phyloP scores from a whole-genome alignment of 2,329 filamentous ascomycete species.

The Xylariaceae sp. region DNA sequence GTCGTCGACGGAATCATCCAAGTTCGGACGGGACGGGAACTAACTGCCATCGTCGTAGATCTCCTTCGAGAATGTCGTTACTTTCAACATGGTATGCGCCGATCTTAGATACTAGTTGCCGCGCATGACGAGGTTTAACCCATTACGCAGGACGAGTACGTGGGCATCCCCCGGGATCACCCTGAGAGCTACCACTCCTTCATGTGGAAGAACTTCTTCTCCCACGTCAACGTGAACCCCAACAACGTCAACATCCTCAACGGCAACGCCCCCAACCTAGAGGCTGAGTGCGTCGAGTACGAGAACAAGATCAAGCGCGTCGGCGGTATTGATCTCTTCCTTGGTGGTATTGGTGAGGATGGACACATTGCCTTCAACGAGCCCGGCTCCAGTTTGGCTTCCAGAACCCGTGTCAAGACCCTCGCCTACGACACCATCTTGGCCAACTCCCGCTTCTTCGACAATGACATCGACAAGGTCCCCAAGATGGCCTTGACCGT shows the following conservation, averaged over 20 bases:
- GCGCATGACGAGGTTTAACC: slow-evolving; percentile 7
- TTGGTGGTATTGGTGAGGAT: slow-evolving; percentile 79
- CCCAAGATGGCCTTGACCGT: slow-evolving; percentile 80
- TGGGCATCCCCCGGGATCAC: slow-evolving; percentile 75
- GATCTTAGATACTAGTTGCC: not conserved
- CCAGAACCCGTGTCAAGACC: slow-evolving; percentile 78
- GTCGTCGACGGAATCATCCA: not conserved
- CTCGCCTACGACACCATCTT: slow-evolving; percentile 81
- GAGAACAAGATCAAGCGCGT: slow-evolving; percentile 69
- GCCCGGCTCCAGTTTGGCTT: slow-evolving; percentile 72
- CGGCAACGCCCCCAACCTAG: slow-evolving; percentile 70
- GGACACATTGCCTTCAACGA: slow-evolving; percentile 91
- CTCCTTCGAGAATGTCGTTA: slow-evolving; percentile 83
- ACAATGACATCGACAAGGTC: slow-evolving; percentile 65
- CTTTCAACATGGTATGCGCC: slow-evolving; percentile 75
- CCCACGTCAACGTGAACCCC: slow-evolving; percentile 73
- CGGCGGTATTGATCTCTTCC: slow-evolving; percentile 80
- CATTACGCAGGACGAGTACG: slow-evolving; percentile 67
- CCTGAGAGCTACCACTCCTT: slow-evolving; percentile 85
- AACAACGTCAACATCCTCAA: slow-evolving; percentile 80
- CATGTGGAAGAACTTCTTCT: slow-evolving; percentile 93
- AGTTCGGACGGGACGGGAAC: not conserved
- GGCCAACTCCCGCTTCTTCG: slow-evolving; percentile 81
- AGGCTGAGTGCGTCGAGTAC: slow-evolving; percentile 72
- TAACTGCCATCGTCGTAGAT: slow-evolving; percentile 47